Percentiles rank a stretch among this genome's conserved stretches.
Conservation (phyloP, 495 filamentous ascomycete species). For the Antarctomyces pellizariae region DNA sequence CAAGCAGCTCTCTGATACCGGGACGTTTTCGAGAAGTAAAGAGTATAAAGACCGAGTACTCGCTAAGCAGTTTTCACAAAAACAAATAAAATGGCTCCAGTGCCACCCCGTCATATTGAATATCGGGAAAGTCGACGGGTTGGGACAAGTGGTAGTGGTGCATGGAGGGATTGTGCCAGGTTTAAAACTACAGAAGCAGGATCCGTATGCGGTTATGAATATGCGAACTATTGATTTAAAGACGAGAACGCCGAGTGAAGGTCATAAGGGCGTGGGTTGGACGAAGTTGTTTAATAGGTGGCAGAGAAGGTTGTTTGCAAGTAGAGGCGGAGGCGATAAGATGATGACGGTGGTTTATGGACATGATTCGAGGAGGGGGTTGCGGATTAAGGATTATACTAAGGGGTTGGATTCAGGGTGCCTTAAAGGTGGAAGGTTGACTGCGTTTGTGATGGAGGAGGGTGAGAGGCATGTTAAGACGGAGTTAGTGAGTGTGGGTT, state of each 20-base stretch:
- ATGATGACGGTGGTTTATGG: conserved; percentile 65
- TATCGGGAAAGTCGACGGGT: conserved; percentile 29
- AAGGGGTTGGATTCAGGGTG: conserved; percentile 76
- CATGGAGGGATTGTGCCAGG: conserved; percentile 70
- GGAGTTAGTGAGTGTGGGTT: conserved; percentile 11
- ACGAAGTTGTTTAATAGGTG: no score
- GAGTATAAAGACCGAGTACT: conserved; percentile 13
- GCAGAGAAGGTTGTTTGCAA: no score
- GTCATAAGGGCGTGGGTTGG: conserved; percentile 38
- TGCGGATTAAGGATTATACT: conserved; percentile 43
- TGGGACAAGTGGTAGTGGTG: conserved; percentile 45
- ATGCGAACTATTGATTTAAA: conserved; percentile 59
- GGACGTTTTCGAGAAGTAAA: no score
- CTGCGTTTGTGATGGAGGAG: conserved; percentile 47
- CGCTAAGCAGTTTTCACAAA: conserved; percentile 25
- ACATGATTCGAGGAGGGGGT: conserved; percentile 52
- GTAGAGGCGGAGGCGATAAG: no score
- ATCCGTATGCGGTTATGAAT: conserved; percentile 67
- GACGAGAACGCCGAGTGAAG: conserved; percentile 34
- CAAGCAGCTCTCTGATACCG: no score
- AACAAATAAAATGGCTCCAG: conserved; percentile 48
- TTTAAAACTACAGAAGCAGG: conserved; percentile 44
- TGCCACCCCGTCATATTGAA: conserved; percentile 51
- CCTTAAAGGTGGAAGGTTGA: conserved; percentile 45
- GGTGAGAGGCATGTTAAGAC: conserved; percentile 10